Evolutionary conservation across 768 basidiomycete species (phyloP).

Genomic region (Phaeolepiota aurea): DNA sequence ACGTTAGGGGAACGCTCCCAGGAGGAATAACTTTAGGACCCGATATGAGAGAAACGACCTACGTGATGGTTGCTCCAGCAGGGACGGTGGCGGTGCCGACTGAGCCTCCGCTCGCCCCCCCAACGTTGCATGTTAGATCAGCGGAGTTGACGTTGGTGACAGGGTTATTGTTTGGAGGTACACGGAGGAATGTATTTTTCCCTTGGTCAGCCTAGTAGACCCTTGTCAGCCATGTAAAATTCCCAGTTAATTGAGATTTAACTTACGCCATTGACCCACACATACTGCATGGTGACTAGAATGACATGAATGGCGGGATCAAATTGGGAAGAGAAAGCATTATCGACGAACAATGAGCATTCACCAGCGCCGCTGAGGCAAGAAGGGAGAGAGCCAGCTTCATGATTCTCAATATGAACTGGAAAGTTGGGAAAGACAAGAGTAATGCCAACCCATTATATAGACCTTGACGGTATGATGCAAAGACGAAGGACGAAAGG

Average conservation of each 20-base stretch:
- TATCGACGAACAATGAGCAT: constrained; percentile 22
- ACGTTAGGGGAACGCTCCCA: background rate
- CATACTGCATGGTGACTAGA: constrained; percentile 42
- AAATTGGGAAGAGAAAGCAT: background rate
- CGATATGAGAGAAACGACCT: constrained; percentile 3
- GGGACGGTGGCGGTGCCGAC: constrained; percentile 30
- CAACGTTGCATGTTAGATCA: constrained; percentile 45
- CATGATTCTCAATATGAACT: constrained; percentile 22
- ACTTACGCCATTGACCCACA: constrained; percentile 39
- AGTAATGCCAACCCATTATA: too few relatives aligned
- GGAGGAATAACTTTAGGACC: too few relatives aligned
- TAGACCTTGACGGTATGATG: too few relatives aligned
- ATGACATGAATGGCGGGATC: too few relatives aligned
- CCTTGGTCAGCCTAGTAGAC: constrained; percentile 33
- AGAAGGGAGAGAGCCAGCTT: constrained; percentile 24
- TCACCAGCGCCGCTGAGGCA: constrained; percentile 25
- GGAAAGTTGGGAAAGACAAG: too few relatives aligned
- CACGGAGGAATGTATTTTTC: constrained; percentile 32
- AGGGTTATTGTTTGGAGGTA: constrained; percentile 45
- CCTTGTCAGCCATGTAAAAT: too few relatives aligned
- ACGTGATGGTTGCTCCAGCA: constrained; percentile 35
- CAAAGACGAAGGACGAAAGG: too few relatives aligned
- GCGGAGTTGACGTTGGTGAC: constrained; percentile 45
- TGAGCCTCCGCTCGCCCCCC: constrained; percentile 30
- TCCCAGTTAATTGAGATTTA: too few relatives aligned